A percentile compares a stretch with the other conserved stretches of the same genome.
Evolutionary conservation across 2,329 filamentous ascomycete species (phyloP).

Genomic region (Pseudocercospora cruenta): DNA sequence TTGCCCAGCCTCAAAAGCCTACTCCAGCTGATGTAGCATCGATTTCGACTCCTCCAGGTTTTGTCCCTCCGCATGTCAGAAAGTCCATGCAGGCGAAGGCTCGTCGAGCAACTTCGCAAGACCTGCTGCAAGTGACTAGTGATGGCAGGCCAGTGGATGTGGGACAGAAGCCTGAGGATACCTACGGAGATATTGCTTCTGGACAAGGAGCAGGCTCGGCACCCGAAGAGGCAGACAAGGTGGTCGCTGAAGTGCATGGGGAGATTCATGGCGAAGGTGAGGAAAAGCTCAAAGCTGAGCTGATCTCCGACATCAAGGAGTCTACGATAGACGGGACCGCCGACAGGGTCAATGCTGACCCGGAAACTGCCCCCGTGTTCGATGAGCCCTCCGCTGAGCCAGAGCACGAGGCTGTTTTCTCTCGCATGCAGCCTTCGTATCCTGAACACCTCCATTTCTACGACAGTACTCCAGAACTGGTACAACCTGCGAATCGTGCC

Average conservation of each 20-base stretch:
- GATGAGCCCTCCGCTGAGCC: background rate
- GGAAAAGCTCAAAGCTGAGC: background rate
- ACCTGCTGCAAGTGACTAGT: background rate
- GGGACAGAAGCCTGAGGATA: background rate
- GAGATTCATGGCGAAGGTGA: background rate
- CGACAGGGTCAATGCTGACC: background rate
- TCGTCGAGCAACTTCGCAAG: background rate
- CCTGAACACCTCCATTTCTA: background rate
- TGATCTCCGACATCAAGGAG: background rate
- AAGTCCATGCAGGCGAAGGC: slow-evolving; percentile 10
- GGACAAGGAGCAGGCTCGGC: background rate
- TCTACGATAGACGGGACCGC: background rate
- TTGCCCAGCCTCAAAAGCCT: background rate
- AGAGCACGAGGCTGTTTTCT: background rate
- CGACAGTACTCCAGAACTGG: background rate
- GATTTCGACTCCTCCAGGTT: background rate
- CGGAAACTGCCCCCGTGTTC: background rate
- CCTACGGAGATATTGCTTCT: background rate
- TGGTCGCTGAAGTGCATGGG: background rate
- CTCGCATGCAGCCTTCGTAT: background rate
- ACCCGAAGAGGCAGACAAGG: background rate
- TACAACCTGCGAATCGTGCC: background rate
- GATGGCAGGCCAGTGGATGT: background rate
- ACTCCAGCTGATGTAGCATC: background rate
- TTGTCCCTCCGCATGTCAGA: slow-evolving; percentile 14